Percentiles rank a stretch among this genome's conserved stretches.
phyloP scores from a whole-genome alignment of 2,329 filamentous ascomycete species.

The Paraconiothyrium brasiliense region DNA sequence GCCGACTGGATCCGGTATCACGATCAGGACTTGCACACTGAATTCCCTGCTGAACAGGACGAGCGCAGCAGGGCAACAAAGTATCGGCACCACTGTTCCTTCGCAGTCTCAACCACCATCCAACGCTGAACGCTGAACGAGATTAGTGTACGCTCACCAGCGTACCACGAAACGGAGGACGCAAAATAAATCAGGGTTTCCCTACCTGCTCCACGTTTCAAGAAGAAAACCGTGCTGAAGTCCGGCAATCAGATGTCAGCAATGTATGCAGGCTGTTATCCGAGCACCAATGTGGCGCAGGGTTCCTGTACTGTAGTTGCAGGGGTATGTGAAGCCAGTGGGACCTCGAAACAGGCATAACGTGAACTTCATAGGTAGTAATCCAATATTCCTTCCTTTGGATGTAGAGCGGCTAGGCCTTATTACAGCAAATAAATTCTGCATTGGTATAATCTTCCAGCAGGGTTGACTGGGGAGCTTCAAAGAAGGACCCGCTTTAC shows the following conservation, averaged over 20 bases:
- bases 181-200: neutral
- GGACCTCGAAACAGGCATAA: no score
- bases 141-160: conserved; percentile 5
- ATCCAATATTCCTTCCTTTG: no score
- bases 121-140: neutral
- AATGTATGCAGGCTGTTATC: neutral
- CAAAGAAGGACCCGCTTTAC: no score
- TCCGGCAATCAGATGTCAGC: neutral
- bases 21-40: conserved; percentile 6
- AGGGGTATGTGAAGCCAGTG: no score
- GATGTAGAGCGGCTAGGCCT: no score
- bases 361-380: no score
- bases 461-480: no score
- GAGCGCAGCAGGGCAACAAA: conserved; percentile 10
- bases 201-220: neutral
- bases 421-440: no score
- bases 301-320: neutral
- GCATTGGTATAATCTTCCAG: no score
- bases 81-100: neutral
- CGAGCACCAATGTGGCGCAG: neutral
- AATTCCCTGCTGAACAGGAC: conserved; percentile 1
- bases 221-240: neutral
- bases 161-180: neutral
- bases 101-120: neutral
- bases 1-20: conserved; percentile 11